Evolutionary conservation across 345 rosid species (phyloP).

Genomic region (Acer negundo): DNA sequence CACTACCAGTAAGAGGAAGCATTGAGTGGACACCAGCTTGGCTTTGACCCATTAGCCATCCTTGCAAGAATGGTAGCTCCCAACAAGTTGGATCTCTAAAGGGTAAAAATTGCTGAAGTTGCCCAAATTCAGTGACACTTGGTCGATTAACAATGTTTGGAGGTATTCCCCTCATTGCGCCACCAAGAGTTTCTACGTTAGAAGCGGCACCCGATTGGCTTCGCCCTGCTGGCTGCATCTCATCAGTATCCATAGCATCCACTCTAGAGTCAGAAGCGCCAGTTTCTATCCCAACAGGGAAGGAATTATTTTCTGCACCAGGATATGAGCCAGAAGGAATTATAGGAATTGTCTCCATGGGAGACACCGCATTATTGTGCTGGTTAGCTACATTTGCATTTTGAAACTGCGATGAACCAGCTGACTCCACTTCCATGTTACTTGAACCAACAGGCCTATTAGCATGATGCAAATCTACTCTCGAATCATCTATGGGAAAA

Average conservation of each 20-base stretch:
- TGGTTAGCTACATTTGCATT: slow-evolving; percentile 38
- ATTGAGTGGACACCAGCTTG: slow-evolving; percentile 55
- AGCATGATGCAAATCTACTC: slow-evolving; percentile 37
- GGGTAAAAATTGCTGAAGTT: slow-evolving; percentile 52
- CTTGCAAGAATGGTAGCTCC: slow-evolving; percentile 77
- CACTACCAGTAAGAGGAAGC: slow-evolving; percentile 43
- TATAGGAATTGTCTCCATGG: slow-evolving; percentile 47
- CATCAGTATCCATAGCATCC: slow-evolving; percentile 71
- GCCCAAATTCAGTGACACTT: slow-evolving; percentile 46
- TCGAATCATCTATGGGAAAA: slow-evolving; percentile 47
- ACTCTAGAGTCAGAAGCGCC: slow-evolving; percentile 35
- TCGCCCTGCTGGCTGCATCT: slow-evolving; percentile 50
- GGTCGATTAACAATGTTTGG: slow-evolving; percentile 25
- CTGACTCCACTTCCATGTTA: slow-evolving; percentile 39
- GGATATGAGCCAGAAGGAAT: slow-evolving; percentile 41
- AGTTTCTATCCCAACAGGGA: slow-evolving; percentile 36
- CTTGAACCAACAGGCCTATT: slow-evolving; percentile 42
- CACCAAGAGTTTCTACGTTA: slow-evolving; percentile 24
- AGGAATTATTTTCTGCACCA: slow-evolving; percentile 31
- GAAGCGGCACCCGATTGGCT: slow-evolving; percentile 24
- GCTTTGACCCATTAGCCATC: slow-evolving; percentile 76
- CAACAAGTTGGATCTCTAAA: slow-evolving; percentile 59
- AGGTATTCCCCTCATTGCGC: slow-evolving; percentile 27
- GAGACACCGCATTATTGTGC: slow-evolving; percentile 38
- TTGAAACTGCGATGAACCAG: slow-evolving; percentile 34